phyloP scores from a whole-genome alignment of 257 asterid species.

The Mitragyna speciosa region DNA sequence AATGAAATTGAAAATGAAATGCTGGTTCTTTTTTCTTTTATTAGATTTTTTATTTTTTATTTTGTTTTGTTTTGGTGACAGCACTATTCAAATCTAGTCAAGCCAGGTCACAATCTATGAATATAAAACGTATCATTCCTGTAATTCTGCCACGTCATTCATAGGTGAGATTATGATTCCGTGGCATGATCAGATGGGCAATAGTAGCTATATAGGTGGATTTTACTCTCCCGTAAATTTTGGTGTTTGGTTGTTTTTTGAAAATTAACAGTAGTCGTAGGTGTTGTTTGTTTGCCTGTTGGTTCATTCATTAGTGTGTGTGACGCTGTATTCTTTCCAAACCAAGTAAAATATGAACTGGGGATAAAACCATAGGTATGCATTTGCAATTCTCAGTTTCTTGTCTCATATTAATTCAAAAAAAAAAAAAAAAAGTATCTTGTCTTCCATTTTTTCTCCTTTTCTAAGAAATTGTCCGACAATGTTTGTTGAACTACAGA shows the following conservation, averaged over 20 bases:
- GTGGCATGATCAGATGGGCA: slow-evolving; percentile 22
- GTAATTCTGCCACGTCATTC: slow-evolving; percentile 15
- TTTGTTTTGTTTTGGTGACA: slow-evolving; percentile 16
- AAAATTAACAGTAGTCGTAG: neutral
- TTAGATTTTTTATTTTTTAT: neutral
- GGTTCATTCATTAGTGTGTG: neutral
- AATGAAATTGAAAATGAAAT: slow-evolving; percentile 22
- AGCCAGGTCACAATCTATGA: slow-evolving; percentile 25
- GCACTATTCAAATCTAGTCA: slow-evolving; percentile 28
- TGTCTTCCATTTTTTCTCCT: too few relatives aligned
- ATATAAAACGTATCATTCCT: neutral
- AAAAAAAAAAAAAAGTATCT: too few relatives aligned
- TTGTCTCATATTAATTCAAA: too few relatives aligned
- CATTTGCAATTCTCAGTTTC: too few relatives aligned
- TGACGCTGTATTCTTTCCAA: slow-evolving; percentile 2
- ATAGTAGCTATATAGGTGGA: neutral
- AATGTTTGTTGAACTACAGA: too few relatives aligned
- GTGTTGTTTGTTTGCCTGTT: neutral
- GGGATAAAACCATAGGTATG: too few relatives aligned
- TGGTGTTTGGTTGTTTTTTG: neutral
- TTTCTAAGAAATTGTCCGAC: too few relatives aligned
- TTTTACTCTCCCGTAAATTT: slow-evolving; percentile 15
- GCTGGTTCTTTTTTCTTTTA: neutral
- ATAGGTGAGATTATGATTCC: neutral
- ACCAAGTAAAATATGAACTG: too few relatives aligned